These are phyloP conservation scores for Lentinus tigrinus DNA, from an alignment of 768 basidiomycete species.

Conservation along the genomic window DNA sequence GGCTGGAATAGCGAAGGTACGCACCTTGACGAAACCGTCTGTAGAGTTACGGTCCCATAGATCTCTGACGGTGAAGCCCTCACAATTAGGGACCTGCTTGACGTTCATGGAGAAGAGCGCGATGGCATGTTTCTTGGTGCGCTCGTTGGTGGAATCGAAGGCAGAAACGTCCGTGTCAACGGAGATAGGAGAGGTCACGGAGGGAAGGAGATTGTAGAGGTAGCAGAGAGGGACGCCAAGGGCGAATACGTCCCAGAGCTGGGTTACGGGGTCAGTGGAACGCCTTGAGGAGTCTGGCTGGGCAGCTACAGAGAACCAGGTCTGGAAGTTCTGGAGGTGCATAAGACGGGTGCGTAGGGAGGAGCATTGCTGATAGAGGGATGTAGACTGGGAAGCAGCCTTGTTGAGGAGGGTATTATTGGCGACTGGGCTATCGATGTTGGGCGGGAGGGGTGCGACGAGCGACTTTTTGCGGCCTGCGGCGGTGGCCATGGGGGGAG, in stretches of 20 bases:
- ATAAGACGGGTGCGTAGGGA: constrained; percentile 72
- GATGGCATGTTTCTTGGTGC: constrained; percentile 86
- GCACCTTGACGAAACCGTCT: constrained; percentile 92
- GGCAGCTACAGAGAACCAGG: constrained; percentile 65
- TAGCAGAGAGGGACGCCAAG: constrained; percentile 93
- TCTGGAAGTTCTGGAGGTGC: constrained; percentile 71
- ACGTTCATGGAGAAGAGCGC: constrained; percentile 91
- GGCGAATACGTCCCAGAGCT: constrained; percentile 92
- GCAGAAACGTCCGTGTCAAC: constrained; percentile 66
- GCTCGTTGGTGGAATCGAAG: constrained; percentile 72
- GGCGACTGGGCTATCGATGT: constrained; percentile 74
- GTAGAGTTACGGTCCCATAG: constrained; percentile 89
- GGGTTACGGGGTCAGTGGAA: constrained; percentile 89
- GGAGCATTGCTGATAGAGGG: constrained; percentile 91
- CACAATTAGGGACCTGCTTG: constrained; percentile 66
- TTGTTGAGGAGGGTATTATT: constrained; percentile 90
- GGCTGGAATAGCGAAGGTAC: constrained; percentile 23
- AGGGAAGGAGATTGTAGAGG: constrained; percentile 89
- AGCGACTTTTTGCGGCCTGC: constrained; percentile 51
- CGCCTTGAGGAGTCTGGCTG: constrained; percentile 51
- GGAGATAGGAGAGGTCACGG: constrained; percentile 37
- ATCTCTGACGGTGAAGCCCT: constrained; percentile 89
- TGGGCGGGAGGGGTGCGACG: constrained; percentile 47
- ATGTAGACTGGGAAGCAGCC: constrained; percentile 80
- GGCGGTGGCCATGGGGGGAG: constrained; percentile 43